Conservation (phyloP, 75 land plant species). For the Adiantum capillusveneris region DNA sequence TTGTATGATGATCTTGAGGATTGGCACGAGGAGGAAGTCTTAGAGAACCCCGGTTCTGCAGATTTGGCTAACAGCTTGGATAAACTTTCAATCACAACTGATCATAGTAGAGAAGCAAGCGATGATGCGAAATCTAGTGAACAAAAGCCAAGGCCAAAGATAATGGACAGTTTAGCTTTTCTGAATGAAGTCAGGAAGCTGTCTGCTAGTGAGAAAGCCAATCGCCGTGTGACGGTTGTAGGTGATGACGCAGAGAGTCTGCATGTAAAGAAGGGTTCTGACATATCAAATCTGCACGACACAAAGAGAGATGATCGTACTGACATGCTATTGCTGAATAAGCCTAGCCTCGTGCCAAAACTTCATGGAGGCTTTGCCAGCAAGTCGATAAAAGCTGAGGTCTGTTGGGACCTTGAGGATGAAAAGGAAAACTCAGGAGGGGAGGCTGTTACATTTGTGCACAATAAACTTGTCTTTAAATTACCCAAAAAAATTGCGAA, state of each 20-base stretch:
- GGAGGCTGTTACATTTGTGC: conserved; percentile 23
- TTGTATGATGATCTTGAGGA: conserved; percentile 1
- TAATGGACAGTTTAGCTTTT: neutral
- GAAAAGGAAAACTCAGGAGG: conserved; percentile 15
- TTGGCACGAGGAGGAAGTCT: neutral
- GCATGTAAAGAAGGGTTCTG: neutral
- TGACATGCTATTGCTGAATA: neutral
- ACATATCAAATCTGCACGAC: neutral
- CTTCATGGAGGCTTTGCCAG: neutral
- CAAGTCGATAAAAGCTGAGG: neutral
- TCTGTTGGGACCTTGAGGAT: conserved; percentile 7
- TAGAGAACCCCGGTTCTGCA: neutral
- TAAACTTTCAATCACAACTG: neutral
- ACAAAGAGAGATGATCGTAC: neutral
- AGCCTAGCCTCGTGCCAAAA: neutral
- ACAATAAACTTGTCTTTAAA: conserved; percentile 25
- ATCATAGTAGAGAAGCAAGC: neutral
- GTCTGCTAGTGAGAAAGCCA: neutral
- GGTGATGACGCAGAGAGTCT: neutral
- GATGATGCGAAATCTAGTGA: neutral
- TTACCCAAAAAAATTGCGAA: conserved; percentile 48
- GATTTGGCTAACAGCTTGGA: conserved; percentile 1
- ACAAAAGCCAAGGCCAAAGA: neutral
- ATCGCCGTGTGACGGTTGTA: neutral
- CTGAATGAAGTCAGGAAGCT: neutral